Percentiles rank a stretch among this genome's conserved stretches.
phyloP scores from a whole-genome alignment of 768 basidiomycete genomes.

The Mycena pura region DNA sequence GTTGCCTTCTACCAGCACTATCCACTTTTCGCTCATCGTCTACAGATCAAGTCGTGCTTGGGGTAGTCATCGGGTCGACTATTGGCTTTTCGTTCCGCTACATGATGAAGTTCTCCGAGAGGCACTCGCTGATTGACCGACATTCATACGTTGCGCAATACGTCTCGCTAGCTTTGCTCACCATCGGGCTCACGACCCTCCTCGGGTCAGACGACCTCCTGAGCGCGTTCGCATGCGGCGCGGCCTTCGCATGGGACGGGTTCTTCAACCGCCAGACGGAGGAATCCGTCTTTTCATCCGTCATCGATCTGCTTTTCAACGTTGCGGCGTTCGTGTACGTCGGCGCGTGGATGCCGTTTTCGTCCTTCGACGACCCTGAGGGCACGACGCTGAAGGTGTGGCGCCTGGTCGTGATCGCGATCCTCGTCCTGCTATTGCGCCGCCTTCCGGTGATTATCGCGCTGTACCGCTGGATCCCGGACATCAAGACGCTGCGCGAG shows the following conservation, averaged over 20 bases:
- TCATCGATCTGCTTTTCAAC: conserved; percentile 96
- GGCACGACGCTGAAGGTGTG: conserved; percentile 75
- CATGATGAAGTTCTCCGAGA: conserved; percentile 92
- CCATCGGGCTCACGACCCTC: conserved; percentile 83
- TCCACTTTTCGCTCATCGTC: background rate
- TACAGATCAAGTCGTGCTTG: conserved; percentile 82
- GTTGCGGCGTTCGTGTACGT: conserved; percentile 94
- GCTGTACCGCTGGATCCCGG: conserved; percentile 92
- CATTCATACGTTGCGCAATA: conserved; percentile 96
- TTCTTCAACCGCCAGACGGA: conserved; percentile 95
- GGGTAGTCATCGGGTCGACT: conserved; percentile 73
- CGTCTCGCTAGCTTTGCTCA: conserved; percentile 80
- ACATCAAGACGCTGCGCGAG: conserved; percentile 93
- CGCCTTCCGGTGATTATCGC: conserved; percentile 85
- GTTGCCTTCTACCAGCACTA: too few species aligned
- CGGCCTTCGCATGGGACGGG: conserved; percentile 96
- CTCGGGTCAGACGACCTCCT: conserved; percentile 94
- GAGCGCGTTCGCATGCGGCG: conserved; percentile 93
- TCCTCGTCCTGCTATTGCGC: conserved; percentile 82
- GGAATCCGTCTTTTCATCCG: conserved; percentile 93
- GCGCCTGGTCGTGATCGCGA: conserved; percentile 83
- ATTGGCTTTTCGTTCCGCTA: conserved; percentile 84
- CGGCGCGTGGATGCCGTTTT: conserved; percentile 97
- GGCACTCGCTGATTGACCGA: conserved; percentile 86
- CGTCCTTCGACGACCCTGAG: conserved; percentile 68